Conservation (phyloP, 2,329 filamentous ascomycete species). For the Dryadomyces quercus-mongolicae region DNA sequence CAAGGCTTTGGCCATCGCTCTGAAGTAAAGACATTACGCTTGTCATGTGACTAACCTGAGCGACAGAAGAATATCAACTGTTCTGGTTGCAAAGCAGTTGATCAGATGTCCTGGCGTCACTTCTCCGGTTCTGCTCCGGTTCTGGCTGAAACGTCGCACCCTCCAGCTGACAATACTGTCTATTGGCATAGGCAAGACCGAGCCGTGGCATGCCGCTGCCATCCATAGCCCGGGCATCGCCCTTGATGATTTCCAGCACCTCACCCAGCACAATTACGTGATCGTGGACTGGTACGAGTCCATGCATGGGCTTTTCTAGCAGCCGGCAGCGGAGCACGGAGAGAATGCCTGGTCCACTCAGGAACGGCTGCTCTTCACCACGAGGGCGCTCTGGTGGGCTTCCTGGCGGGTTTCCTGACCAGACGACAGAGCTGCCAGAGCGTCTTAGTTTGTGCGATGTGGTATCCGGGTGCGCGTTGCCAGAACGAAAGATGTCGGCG, state of each 20-base stretch:
- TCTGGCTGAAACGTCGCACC: neutral
- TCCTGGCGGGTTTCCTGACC: neutral
- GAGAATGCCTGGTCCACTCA: slow-evolving; percentile 39
- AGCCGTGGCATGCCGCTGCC: slow-evolving; percentile 20
- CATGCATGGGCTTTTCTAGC: slow-evolving; percentile 23
- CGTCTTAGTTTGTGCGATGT: slow-evolving; percentile 20
- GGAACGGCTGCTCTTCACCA: slow-evolving; percentile 14
- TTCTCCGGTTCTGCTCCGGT: no score
- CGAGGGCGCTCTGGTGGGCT: neutral
- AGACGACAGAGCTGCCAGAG: slow-evolving; percentile 14
- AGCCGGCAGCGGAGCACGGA: slow-evolving; percentile 26
- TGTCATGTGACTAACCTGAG: neutral
- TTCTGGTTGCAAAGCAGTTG: no score
- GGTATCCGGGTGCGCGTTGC: slow-evolving; percentile 24
- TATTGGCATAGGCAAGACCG: slow-evolving; percentile 36
- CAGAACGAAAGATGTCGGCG: slow-evolving; percentile 39
- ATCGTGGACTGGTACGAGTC: slow-evolving; percentile 35
- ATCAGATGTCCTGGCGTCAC: neutral
- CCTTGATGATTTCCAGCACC: slow-evolving; percentile 31
- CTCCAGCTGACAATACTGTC: slow-evolving; percentile 33
- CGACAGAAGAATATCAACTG: neutral
- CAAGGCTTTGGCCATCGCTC: neutral
- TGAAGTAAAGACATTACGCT: neutral
- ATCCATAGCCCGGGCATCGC: slow-evolving; percentile 10
- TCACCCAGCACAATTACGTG: slow-evolving; percentile 41